phyloP scores from a whole-genome alignment of 2,329 filamentous ascomycete genomes.

The Pseudogymnoascus sp. region DNA sequence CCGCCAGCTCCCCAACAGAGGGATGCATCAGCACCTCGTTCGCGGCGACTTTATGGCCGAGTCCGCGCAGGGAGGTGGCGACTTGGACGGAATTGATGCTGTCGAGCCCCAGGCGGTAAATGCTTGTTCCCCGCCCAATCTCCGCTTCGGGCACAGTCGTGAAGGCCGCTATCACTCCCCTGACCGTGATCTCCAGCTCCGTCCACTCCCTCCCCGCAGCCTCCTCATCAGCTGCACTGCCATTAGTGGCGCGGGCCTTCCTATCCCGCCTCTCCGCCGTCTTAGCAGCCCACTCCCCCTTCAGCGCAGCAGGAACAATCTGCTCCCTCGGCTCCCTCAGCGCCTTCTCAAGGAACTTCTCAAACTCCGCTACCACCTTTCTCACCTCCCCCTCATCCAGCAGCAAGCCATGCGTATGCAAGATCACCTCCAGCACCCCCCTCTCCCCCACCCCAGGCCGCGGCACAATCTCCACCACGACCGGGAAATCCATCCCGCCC shows the following conservation, averaged over 20 bases:
- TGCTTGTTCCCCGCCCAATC: conserved; percentile 56
- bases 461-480: conserved; percentile 69
- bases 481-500: conserved; percentile 63
- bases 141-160: conserved; percentile 40
- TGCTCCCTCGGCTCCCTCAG: conserved; percentile 23
- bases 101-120: conserved; percentile 83
- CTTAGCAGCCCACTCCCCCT: conserved; percentile 17
- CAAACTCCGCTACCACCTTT: conserved; percentile 18
- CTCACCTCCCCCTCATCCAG: conserved; percentile 17
- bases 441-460: conserved; percentile 36
- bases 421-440: conserved; percentile 39
- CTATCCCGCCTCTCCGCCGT: neutral
- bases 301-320: conserved; percentile 17
- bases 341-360: conserved; percentile 17
- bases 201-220: conserved; percentile 14
- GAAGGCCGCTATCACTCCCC: conserved; percentile 40
- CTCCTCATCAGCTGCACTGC: neutral
- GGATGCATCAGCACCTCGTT: conserved; percentile 65
- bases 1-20: conserved; percentile 31
- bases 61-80: conserved; percentile 54
- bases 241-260: neutral
- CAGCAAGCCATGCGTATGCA: conserved; percentile 52
- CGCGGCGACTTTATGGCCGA: conserved; percentile 51
- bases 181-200: conserved; percentile 32
- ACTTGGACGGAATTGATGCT: conserved; percentile 83